These are phyloP conservation scores for Stachybotrys elegans DNA, from an alignment of 2,329 filamentous ascomycete species.

Conservation along the genomic window DNA sequence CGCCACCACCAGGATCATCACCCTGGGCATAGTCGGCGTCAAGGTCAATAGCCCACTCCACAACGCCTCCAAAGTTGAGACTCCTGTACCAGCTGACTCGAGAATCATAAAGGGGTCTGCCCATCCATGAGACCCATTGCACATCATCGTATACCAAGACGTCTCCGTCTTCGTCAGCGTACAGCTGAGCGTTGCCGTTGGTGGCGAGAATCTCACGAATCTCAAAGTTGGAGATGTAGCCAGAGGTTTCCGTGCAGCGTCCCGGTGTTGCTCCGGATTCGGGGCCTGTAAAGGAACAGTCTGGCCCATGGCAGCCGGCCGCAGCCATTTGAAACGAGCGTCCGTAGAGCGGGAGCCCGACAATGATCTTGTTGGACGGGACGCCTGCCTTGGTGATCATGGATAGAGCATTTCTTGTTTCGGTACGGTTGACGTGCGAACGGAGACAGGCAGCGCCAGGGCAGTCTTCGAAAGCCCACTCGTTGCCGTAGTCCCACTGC, in stretches of 20 bases:
- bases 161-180: no score
- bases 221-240: conserved; percentile 21
- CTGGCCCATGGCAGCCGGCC: conserved; percentile 13
- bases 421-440: conserved; percentile 12
- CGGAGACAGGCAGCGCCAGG: background rate
- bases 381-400: conserved; percentile 23
- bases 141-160: no score
- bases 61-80: background rate
- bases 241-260: conserved; percentile 4
- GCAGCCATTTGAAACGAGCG: conserved; percentile 21
- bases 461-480: conserved; percentile 17
- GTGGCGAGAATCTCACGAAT: conserved; percentile 12
- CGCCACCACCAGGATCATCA: background rate
- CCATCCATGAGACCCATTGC: no score
- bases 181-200: background rate
- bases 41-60: background rate
- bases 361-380: conserved; percentile 17
- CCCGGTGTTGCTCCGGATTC: background rate
- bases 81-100: background rate
- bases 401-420: conserved; percentile 20
- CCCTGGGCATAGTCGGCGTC: background rate
- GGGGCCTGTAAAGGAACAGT: conserved; percentile 14
- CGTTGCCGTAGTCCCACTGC: conserved; percentile 21
- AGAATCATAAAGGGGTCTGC: no score
- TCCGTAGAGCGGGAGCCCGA: conserved; percentile 21